Evolutionary conservation across 345 rosid genomes (phyloP).

Genomic region (Erodium maritimum): DNA sequence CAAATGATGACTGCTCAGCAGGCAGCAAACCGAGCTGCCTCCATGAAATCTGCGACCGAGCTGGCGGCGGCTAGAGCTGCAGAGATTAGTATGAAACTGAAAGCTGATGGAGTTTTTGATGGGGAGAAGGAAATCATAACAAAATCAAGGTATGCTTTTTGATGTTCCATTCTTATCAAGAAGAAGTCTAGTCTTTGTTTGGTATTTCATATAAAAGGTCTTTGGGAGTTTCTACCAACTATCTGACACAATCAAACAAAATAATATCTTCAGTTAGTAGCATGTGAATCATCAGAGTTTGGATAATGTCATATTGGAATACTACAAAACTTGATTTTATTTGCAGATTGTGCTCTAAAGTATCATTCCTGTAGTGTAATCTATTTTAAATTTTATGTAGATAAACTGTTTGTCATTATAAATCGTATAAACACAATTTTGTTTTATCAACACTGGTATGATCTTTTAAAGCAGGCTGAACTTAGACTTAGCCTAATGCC

Average conservation of each 20-base stretch:
- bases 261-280: not conserved
- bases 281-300: not conserved
- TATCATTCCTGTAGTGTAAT: not conserved
- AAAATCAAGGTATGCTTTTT: constrained; percentile 48
- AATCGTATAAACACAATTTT: too few species aligned
- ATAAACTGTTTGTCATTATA: too few species aligned
- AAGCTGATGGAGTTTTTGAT: constrained; percentile 58
- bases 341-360: not conserved
- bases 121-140: constrained; percentile 48
- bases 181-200: not conserved
- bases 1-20: constrained; percentile 92
- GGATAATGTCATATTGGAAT: not conserved
- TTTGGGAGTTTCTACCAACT: not conserved
- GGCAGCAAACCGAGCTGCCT: constrained; percentile 90
- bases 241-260: not conserved
- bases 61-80: constrained; percentile 96
- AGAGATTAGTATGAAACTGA: constrained; percentile 81
- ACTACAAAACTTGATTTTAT: not conserved
- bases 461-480: too few species aligned
- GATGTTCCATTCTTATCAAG: not conserved
- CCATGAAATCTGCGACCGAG: constrained; percentile 97
- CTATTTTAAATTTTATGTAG: too few species aligned
- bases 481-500: too few species aligned
- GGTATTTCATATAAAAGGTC: not conserved
- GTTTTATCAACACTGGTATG: too few species aligned